Conservation (phyloP, 257 asterid species). For the Jasminum sambac region DNA sequence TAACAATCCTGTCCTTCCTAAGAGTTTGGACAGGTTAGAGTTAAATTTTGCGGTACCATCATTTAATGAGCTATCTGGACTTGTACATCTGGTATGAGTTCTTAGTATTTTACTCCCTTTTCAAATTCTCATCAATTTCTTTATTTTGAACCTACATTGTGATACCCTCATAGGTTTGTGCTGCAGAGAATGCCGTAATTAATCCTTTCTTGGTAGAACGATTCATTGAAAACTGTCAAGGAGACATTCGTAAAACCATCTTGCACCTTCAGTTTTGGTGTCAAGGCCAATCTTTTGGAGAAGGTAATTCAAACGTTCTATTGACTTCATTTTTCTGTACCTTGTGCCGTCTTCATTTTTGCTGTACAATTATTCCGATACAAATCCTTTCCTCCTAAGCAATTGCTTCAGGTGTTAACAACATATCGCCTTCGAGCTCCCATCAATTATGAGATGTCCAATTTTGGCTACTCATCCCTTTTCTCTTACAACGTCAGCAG, state of each 20-base stretch:
- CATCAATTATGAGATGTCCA: not conserved
- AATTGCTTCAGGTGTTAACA: not conserved
- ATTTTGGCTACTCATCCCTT: not conserved
- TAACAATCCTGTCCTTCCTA: conserved; percentile 73
- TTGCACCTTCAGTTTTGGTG: conserved; percentile 92
- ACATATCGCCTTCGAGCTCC: not conserved
- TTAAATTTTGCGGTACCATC: conserved; percentile 64
- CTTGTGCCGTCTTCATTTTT: conserved; percentile 2
- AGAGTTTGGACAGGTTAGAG: conserved; percentile 71
- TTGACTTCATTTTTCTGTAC: conserved; percentile 29
- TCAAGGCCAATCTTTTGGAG: conserved; percentile 57
- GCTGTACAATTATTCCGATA: not conserved
- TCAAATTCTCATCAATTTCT: conserved; percentile 10
- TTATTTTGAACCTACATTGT: conserved; percentile 24
- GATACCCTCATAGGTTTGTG: conserved; percentile 66
- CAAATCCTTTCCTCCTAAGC: not conserved
- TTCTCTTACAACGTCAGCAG: not conserved
- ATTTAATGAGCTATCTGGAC: conserved; percentile 56
- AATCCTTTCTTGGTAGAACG: conserved; percentile 68
- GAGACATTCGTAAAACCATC: conserved; percentile 92
- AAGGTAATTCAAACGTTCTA: conserved; percentile 45
- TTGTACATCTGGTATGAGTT: conserved; percentile 57
- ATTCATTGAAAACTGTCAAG: conserved; percentile 58
- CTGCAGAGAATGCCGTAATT: conserved; percentile 57
- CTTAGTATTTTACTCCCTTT: conserved; percentile 9